Evolutionary conservation across 192 early-diverging fungal species (phyloP), one percentile per base, ranked within the genome.

Genomic region (Umbelopsis vinacea): DNA sequence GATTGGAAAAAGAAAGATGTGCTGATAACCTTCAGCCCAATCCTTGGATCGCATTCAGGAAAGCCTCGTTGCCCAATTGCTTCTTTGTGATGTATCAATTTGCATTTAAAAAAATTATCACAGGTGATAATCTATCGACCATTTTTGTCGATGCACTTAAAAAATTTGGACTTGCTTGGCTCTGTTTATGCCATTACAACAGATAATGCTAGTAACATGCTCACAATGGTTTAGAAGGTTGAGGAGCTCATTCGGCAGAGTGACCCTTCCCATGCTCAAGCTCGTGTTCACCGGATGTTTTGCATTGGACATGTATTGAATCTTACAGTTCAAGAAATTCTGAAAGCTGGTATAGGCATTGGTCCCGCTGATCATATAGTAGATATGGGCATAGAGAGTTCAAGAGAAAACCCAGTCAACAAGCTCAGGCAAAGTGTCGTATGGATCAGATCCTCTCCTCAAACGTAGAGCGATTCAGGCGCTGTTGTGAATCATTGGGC

Each of bases 131-230:
- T 55, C 21, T 55, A 55, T 10, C 53, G 26, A 26, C 23, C 53
- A 55, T 55, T 23, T 55, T 55, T 55, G 53, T 55, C 21, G 53
- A 55, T 55, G 26, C 53, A 6, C 2, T 55, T 23, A n/a, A 21
- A 29, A 55, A 11, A 55, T 55, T 6, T 55, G 53, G 24, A 54
- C 24, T 22, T 54, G 12, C 53, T 54, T 54, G 22, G 24, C 2
- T 54, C 53, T 54, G 21, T 29, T 29, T 54, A 24, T 12, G 53
- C 53, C 26, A 55, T 55, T 29, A 55, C 53, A 2, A 55, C 53
- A 23, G 26, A 55, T 11, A 55, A 55, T 55, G 53, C 53, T 22
- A 55, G 53, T 55, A 55, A 55, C 53, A 55, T 55, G 21, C 6
- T 55, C 26, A 55, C 3, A 50, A 55, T 55, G 7, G 26, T 55